Base-by-base conservation (phyloP, 1,284 basidiomycete species). In the Rhizoctonia solani region DNA sequence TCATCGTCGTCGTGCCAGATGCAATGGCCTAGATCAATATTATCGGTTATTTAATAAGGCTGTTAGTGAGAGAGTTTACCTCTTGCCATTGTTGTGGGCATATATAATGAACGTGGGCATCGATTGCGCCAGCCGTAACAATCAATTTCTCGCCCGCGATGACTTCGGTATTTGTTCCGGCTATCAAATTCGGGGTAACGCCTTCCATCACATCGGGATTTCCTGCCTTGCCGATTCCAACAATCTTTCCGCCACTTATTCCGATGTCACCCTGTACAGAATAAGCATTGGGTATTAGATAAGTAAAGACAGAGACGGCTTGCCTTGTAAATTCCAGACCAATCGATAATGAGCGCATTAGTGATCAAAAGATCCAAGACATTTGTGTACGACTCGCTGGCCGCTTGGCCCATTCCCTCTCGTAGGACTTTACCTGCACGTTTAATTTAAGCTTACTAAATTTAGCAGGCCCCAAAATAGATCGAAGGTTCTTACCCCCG, bases 391-490 rank as follows among this genome's bases (percentile, higher is more conserved):
- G 84, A 79, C 6, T 88, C 80, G 68, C 90, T 87, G 0, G 90
- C 92, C 0, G 90, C 89, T 77, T 99, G 96, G 5, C 95, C 97
- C 90, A 95, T 95, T 8, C 95, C 95, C 74, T 98, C 95, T n/a
- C 95, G 88, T 56, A 97, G 89, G 0, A 89, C 87, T 79, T 98
- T 98, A 13, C 93, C 91, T 91, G 70, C n/a, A n/a, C n/a, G 19
- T n/a, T 6, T 25, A 49, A 42, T 46, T 63, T 21, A 54, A 21
- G 54, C 65, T 21, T 63, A 66, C 41, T 16, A 39, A 69, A 53
- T 68, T n/a, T 34, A 66, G 3, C 32, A 30, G 21, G 14, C 16
- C 27, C 63, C 37, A 41, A 27, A 42, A 30, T 41, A 41, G 0
- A 1, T 25, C 3, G 21, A 70, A n/a, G n/a, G n/a, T n/a, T n/a